Evolutionary conservation across 164 flowering plant genomes (phyloP).

Genomic region (Vitis rupestris): DNA sequence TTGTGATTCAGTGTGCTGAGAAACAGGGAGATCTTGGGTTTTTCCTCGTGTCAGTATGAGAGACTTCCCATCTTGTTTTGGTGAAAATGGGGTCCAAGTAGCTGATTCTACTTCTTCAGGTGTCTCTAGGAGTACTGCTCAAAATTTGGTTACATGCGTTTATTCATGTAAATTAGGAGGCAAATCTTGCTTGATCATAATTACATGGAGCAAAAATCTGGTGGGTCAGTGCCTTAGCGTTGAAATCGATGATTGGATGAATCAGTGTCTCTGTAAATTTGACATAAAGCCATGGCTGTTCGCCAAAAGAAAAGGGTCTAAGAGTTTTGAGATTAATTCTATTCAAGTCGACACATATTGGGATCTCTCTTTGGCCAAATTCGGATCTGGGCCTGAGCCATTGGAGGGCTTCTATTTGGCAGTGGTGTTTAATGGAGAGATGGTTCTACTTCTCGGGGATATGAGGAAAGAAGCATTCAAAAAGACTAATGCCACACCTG

Average conservation of each 20-base stretch:
- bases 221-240: constrained; percentile 32
- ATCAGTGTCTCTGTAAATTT: constrained; percentile 21
- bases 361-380: no score
- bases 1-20: background rate
- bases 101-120: background rate
- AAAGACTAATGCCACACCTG: constrained; percentile 2
- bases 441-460: constrained; percentile 18
- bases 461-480: constrained; percentile 15
- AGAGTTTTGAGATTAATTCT: no score
- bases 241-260: constrained; percentile 2
- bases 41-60: constrained; percentile 12
- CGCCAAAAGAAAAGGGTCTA: constrained; percentile 1
- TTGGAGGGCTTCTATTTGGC: background rate
- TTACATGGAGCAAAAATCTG: constrained; percentile 31
- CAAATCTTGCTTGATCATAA: constrained; percentile 20
- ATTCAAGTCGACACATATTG: no score
- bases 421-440: constrained; percentile 9
- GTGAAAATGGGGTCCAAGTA: no score
- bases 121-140: constrained; percentile 18
- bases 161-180: constrained; percentile 27
- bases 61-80: no score
- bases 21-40: background rate
- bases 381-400: no score
- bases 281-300: constrained; percentile 33
- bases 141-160: constrained; percentile 27